A percentile compares a stretch with the other conserved stretches of the same genome.
Evolutionary conservation across 257 asterid genomes (phyloP).

Genomic region (Jasminum sambac): DNA sequence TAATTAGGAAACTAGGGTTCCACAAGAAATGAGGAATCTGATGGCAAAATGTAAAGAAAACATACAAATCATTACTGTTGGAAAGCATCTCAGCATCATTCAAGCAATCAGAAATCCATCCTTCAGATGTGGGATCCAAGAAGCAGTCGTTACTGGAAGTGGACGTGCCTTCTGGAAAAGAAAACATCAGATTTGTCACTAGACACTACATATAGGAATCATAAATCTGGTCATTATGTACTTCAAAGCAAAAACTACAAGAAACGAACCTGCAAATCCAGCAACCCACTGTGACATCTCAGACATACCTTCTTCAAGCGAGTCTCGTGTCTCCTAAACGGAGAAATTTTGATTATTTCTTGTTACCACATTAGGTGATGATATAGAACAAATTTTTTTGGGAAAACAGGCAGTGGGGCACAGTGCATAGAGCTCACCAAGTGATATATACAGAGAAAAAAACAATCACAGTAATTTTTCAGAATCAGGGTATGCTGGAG

Average conservation of each 20-base stretch:
- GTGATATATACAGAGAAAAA: neutral
- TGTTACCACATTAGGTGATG: neutral
- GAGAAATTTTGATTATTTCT: constrained; percentile 10
- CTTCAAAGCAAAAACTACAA: neutral
- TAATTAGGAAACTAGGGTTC: constrained; percentile 19
- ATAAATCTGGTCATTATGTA: neutral
- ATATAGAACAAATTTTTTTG: neutral
- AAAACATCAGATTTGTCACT: constrained; percentile 11
- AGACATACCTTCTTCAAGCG: constrained; percentile 55
- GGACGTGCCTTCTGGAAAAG: constrained; percentile 32
- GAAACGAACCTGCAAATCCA: constrained; percentile 56
- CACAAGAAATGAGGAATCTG: neutral
- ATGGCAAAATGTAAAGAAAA: constrained; percentile 23
- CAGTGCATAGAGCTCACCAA: neutral
- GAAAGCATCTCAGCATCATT: constrained; percentile 37
- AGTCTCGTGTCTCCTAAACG: constrained; percentile 53
- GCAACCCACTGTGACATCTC: constrained; percentile 69
- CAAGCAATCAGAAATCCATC: constrained; percentile 39
- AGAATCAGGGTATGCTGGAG: neutral
- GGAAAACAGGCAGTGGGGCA: neutral
- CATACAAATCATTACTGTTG: constrained; percentile 58
- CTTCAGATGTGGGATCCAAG: constrained; percentile 41
- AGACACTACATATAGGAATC: neutral
- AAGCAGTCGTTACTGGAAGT: constrained; percentile 28
- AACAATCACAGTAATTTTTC: neutral